These are phyloP conservation scores for Rhizopogon roseolus DNA, from an alignment of 768 basidiomycete genomes.

Conservation along the genomic window DNA sequence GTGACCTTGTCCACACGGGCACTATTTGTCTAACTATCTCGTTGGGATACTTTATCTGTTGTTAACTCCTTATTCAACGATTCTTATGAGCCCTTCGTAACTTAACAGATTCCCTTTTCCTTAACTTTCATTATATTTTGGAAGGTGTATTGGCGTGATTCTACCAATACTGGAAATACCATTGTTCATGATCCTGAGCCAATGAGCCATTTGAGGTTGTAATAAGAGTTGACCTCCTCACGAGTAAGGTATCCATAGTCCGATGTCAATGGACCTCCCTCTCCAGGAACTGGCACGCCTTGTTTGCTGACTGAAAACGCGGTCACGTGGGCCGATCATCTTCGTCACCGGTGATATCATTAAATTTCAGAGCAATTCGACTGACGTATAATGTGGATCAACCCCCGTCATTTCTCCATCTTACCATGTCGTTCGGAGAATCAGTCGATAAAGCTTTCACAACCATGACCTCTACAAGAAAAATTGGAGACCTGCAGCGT, in stretches of 20 bases:
- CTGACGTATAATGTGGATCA: not conserved
- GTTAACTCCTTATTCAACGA: not conserved
- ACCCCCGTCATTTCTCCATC: not conserved
- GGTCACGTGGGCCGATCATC: constrained; percentile 7
- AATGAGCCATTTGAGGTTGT: not conserved
- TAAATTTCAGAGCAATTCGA: not conserved
- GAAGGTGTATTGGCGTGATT: not conserved
- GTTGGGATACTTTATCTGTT: not conserved
- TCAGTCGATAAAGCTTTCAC: constrained; percentile 11
- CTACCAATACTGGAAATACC: not conserved
- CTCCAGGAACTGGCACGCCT: too few species aligned
- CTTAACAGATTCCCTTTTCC: not conserved
- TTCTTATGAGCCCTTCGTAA: not conserved
- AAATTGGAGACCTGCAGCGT: constrained; percentile 18
- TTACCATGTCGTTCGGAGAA: constrained; percentile 11
- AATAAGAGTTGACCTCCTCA: too few species aligned
- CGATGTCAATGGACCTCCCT: too few species aligned
- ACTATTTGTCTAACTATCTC: not conserved
- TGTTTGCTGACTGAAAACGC: not conserved
- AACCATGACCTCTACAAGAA: constrained; percentile 9
- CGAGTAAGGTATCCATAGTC: too few species aligned
- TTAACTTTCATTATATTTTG: not conserved
- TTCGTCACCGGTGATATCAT: constrained; percentile 9
- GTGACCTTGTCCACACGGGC: not conserved
- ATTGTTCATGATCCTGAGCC: not conserved